phyloP scores from a whole-genome alignment of 352 stramenopile species.

The Phytophthora quininea region DNA sequence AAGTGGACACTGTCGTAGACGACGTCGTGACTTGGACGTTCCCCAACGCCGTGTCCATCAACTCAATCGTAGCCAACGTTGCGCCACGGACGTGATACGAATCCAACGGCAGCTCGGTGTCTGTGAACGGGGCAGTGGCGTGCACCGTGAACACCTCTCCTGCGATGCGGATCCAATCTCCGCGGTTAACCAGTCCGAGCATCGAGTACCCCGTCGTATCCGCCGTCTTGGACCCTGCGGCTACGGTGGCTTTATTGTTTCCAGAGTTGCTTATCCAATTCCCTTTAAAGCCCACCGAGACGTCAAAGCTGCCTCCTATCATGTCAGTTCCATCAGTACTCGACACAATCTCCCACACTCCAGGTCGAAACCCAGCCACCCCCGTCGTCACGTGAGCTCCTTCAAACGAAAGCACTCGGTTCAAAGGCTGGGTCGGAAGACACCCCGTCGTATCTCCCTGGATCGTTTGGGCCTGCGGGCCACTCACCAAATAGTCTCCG shows the following conservation, averaged over 20 bases:
- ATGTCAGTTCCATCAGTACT: conserved; percentile 27
- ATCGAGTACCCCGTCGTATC: conserved; percentile 46
- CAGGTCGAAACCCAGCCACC: conserved; percentile 53
- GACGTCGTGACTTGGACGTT: conserved; percentile 54
- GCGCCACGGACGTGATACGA: conserved; percentile 70
- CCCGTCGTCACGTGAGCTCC: conserved; percentile 41
- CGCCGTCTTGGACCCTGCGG: conserved; percentile 55
- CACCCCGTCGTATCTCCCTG: conserved; percentile 48
- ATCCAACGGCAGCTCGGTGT: conserved; percentile 65
- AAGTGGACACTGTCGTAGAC: conserved; percentile 44
- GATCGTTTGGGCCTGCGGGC: conserved; percentile 59
- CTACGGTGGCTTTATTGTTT: conserved; percentile 51
- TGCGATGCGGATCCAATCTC: conserved; percentile 60
- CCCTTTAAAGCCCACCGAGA: conserved; percentile 78
- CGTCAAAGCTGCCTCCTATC: conserved; percentile 66
- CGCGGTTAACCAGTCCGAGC: conserved; percentile 73
- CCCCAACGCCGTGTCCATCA: conserved; percentile 72
- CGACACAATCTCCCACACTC: conserved; percentile 73
- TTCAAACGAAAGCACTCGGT: conserved; percentile 57
- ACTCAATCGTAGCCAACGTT: conserved; percentile 32
- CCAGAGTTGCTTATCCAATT: conserved; percentile 41
- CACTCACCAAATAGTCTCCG: conserved; percentile 63
- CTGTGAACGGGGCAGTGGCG: conserved; percentile 68
- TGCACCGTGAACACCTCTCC: conserved; percentile 72
- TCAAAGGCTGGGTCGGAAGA: conserved; percentile 42